These are phyloP conservation scores for Nannochloropsis oceanica DNA, from an alignment of 108 stramenopile species.

Conservation along the genomic window DNA sequence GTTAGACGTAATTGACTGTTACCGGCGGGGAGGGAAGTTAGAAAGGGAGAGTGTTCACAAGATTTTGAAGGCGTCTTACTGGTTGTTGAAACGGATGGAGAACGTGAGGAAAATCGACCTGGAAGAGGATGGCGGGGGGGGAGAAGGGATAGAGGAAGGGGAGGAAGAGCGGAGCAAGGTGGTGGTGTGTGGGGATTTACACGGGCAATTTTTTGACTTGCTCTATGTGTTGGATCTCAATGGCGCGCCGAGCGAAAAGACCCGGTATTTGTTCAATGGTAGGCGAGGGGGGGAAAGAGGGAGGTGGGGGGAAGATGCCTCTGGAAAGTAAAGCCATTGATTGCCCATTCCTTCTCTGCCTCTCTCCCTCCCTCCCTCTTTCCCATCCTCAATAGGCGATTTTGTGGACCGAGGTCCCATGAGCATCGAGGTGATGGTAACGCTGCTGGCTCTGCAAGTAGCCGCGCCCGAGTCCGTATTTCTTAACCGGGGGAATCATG, in stretches of 20 bases:
- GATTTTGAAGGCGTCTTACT: constrained; percentile 2
- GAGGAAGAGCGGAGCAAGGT: neutral
- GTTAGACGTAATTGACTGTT: neutral
- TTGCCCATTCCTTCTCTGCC: too few relatives aligned
- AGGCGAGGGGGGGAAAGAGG: too few relatives aligned
- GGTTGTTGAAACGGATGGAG: neutral
- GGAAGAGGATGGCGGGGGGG: neutral
- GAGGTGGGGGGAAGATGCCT: too few relatives aligned
- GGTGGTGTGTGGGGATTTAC: constrained; percentile 27
- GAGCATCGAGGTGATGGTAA: constrained; percentile 18
- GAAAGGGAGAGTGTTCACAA: neutral
- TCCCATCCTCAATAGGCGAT: neutral
- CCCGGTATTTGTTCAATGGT: constrained; percentile 36
- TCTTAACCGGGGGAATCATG: constrained; percentile 52
- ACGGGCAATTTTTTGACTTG: constrained; percentile 39
- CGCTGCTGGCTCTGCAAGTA: constrained; percentile 23
- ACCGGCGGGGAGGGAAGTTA: neutral
- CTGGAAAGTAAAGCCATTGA: too few relatives aligned
- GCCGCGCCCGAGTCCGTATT: constrained; percentile 16
- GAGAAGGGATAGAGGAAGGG: neutral
- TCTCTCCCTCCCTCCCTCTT: too few relatives aligned
- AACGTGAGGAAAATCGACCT: neutral
- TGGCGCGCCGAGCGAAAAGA: constrained; percentile 13
- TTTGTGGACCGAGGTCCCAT: constrained; percentile 36
- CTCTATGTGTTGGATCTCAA: constrained; percentile 16